Conservation (phyloP, 129 eudicot species). For the Flaveria brownii region DNA sequence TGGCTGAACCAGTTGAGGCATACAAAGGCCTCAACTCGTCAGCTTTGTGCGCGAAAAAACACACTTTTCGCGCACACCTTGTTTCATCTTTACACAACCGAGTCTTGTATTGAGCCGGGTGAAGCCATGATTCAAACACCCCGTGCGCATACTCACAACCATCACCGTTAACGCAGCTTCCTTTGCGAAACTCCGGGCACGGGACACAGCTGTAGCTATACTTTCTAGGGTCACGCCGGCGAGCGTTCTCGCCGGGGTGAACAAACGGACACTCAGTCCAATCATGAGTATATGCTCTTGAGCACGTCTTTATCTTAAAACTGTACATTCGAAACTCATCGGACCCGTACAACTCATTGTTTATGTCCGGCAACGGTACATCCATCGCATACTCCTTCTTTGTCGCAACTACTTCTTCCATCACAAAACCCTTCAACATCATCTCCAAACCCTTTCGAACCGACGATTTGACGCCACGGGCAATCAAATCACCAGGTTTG, state of each 20-base stretch:
- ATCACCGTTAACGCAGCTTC: conserved; percentile 70
- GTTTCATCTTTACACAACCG: conserved; percentile 82
- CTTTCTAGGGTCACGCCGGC: conserved; percentile 74
- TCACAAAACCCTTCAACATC: conserved; percentile 51
- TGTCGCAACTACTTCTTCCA: conserved; percentile 36
- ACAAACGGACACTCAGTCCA: conserved; percentile 98
- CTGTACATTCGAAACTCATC: conserved; percentile 90
- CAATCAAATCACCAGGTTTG: conserved; percentile 51
- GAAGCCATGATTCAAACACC: conserved; percentile 92
- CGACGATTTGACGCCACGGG: conserved; percentile 38
- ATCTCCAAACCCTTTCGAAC: conserved; percentile 51
- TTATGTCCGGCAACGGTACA: conserved; percentile 71
- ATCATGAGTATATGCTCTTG: conserved; percentile 88
- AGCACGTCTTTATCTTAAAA: conserved; percentile 89
- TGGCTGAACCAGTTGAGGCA: conserved; percentile 86
- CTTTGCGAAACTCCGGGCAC: conserved; percentile 88
- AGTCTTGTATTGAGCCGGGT: conserved; percentile 88
- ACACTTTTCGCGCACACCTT: conserved; percentile 72
- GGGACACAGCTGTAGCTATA: conserved; percentile 77
- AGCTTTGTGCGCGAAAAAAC: conserved; percentile 80
- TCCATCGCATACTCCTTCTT: conserved; percentile 71
- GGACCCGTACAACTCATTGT: conserved; percentile 61
- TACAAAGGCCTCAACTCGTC: conserved; percentile 85
- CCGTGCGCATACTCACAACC: conserved; percentile 86
- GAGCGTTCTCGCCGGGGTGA: conserved; percentile 94